A percentile compares a stretch with the other conserved stretches of the same genome.
phyloP scores from a whole-genome alignment of 768 basidiomycete species.

The Suillus fuscotomentosus region DNA sequence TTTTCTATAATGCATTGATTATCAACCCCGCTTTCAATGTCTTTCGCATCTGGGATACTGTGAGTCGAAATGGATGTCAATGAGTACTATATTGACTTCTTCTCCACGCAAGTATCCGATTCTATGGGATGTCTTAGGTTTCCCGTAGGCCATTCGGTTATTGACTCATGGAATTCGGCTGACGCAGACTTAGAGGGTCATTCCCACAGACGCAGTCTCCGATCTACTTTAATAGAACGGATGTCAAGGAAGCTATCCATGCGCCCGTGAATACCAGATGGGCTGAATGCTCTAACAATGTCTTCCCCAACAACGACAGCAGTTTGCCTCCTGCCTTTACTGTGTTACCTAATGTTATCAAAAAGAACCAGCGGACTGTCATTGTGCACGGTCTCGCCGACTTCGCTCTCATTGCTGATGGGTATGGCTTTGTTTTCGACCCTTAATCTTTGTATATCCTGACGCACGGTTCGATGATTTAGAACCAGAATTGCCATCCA shows the following conservation, averaged over 20 bases:
- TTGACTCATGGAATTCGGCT: background rate
- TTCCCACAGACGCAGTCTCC: conserved; percentile 57
- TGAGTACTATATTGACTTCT: background rate
- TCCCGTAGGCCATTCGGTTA: conserved; percentile 48
- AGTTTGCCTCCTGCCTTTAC: conserved; percentile 62
- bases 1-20: conserved; percentile 59
- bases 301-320: conserved; percentile 60
- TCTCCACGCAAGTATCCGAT: conserved; percentile 47
- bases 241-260: conserved; percentile 67
- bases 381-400: conserved; percentile 75
- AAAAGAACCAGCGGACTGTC: conserved; percentile 66
- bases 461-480: background rate
- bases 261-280: conserved; percentile 61
- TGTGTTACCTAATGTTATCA: conserved; percentile 72
- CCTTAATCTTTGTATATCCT: background rate
- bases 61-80: conserved; percentile 16
- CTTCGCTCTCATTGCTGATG: conserved; percentile 71
- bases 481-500: conserved; percentile 43
- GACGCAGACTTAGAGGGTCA: conserved; percentile 43
- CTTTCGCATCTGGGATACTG: conserved; percentile 75
- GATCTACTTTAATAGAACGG: conserved; percentile 65
- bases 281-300: conserved; percentile 61
- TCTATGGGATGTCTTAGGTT: conserved; percentile 78
- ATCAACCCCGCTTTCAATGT: conserved; percentile 78
- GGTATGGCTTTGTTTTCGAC: conserved; percentile 34